Evolutionary conservation across 2,329 filamentous ascomycete genomes (phyloP).

Genomic region (Acarospora socialis): DNA sequence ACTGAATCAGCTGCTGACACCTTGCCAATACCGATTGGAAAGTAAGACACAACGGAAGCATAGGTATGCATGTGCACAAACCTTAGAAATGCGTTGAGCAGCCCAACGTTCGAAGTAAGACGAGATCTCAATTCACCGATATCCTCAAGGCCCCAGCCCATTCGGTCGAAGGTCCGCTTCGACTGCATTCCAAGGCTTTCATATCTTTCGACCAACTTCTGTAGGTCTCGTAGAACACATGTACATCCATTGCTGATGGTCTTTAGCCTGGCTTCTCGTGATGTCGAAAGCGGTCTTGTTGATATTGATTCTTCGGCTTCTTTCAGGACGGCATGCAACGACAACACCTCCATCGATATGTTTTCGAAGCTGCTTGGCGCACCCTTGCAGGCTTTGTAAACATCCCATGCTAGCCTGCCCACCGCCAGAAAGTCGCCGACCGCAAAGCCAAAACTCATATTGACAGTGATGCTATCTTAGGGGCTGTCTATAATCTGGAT

Average conservation of each 20-base stretch:
- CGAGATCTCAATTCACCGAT: conserved; percentile 10
- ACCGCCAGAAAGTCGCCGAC: conserved; percentile 9
- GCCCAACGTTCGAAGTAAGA: conserved; percentile 7
- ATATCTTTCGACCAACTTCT: conserved; percentile 10
- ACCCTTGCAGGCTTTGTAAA: conserved; percentile 9
- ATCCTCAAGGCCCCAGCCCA: conserved; percentile 12
- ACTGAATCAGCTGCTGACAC: not conserved
- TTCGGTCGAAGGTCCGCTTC: conserved; percentile 12
- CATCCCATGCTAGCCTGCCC: conserved; percentile 6
- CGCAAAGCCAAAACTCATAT: conserved; percentile 6
- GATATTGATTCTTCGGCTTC: conserved; percentile 8
- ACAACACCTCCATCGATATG: conserved; percentile 10
- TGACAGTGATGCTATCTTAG: too few species aligned
- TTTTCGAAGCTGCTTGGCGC: conserved; percentile 9
- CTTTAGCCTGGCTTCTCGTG: conserved; percentile 4
- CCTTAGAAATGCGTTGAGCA: conserved; percentile 9
- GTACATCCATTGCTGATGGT: conserved; percentile 7
- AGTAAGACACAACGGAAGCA: too few species aligned
- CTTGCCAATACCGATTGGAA: not conserved
- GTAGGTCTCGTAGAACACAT: conserved; percentile 10
- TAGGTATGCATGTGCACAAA: too few species aligned
- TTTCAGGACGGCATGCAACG: conserved; percentile 11
- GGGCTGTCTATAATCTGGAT: too few species aligned
- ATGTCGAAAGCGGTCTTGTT: not conserved
- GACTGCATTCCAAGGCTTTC: conserved; percentile 11